phyloP scores from a whole-genome alignment of 1,284 basidiomycete species.

The Mycena citricolor region DNA sequence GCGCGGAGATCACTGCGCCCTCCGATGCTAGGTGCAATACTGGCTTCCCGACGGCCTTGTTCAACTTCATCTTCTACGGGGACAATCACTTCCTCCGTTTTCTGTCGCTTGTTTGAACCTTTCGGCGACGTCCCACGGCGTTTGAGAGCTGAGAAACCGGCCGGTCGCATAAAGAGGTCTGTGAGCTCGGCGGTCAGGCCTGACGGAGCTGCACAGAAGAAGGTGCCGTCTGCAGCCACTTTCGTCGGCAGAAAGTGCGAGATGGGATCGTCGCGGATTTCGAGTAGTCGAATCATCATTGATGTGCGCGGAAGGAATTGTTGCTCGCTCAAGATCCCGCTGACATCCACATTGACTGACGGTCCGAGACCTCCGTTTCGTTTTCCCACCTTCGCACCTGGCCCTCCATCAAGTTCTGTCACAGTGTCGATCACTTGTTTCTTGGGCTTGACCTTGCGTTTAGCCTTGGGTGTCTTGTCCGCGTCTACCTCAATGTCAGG shows the following conservation, averaged over 20 bases:
- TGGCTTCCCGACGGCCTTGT: conserved; percentile 62
- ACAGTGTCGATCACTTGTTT: conserved; percentile 82
- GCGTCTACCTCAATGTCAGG: conserved; percentile 36
- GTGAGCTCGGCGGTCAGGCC: conserved; percentile 80
- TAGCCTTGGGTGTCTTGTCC: conserved; percentile 36
- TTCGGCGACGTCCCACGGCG: conserved; percentile 55
- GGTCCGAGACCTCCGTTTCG: conserved; percentile 56
- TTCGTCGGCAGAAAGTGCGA: conserved; percentile 84
- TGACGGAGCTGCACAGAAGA: conserved; percentile 80
- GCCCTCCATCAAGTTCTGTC: conserved; percentile 79
- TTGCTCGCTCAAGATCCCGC: conserved; percentile 74
- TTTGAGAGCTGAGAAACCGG: conserved; percentile 48
- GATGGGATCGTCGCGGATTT: conserved; percentile 84
- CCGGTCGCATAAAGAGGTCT: conserved; percentile 82
- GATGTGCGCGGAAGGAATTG: conserved; percentile 83
- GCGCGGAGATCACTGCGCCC: conserved; percentile 35
- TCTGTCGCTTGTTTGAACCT: conserved; percentile 59
- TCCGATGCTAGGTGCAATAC: conserved; percentile 56
- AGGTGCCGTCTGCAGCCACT: conserved; percentile 65
- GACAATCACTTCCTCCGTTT: conserved; percentile 48
- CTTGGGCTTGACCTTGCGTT: conserved; percentile 63
- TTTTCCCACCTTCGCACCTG: conserved; percentile 54
- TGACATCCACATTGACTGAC: conserved; percentile 63
- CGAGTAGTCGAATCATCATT: conserved; percentile 77
- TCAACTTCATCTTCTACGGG: conserved; percentile 65